Evolutionary conservation across 2,329 filamentous ascomycete genomes (phyloP), one percentile per base, ranked within the genome.

Genomic region (Coniochaeta sp.): DNA sequence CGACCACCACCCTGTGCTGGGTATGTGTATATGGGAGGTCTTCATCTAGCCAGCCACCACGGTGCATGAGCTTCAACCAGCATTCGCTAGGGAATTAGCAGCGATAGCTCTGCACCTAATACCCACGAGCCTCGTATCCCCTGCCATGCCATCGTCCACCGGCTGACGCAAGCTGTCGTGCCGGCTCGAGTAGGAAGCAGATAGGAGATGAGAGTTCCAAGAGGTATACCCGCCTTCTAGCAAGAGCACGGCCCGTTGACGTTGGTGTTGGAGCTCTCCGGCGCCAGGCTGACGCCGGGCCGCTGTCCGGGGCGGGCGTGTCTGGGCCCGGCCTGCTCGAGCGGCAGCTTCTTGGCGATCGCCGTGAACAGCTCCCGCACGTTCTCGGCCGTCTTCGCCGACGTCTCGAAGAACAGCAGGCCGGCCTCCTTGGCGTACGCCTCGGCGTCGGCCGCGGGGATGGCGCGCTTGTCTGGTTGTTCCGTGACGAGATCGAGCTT

Each of bases 331-430:
- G 88, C 93, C 77, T 98, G 95, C 72, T 99, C 95, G 67, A 98
- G 87, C 34, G 95, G 95, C 65, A 99, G 82, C 78, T 96, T 98
- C 88, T 93, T 96, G 63, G 95, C 95, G 72, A 99, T 98, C 61
- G 92, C 92, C 47, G 93, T 97, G 77, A 99, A 99, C 58, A 99
- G 82, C 68, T 98, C 95, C 70, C 88, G 86, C 59, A 99, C 95
- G 69, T 99, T 99, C 77, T 96, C 92, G 61, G 92, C 89, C 40
- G 93, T 96, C 83, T 99, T 99, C 66, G 95, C 95, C 12, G 93
- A 97, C 3, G 95, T 99, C 77, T 99, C 95, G 74, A 99, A 99
- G 82, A 99, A 99, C 59, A 99, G 83, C 6, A 99, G 85, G 47
- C 91, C 91, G 57, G 93, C 92, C 77, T 99, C 95, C 66, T 87